Percentiles rank a stretch among this genome's conserved stretches.
Evolutionary conservation across 805 yeast genomes (phyloP).

Genomic region (Yarrowia osloensis): DNA sequence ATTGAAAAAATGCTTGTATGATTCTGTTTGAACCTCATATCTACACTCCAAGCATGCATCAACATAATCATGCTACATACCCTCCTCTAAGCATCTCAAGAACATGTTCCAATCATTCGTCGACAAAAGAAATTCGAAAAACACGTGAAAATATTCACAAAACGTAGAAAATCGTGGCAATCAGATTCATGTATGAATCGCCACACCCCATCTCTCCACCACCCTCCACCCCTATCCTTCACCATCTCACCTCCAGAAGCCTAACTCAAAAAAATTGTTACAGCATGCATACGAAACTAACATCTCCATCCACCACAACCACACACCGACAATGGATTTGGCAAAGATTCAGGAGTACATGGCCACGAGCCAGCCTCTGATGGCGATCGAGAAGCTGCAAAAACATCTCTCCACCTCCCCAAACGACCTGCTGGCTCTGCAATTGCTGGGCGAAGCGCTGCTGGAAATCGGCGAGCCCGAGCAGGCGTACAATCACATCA

Average conservation of each 20-base stretch:
- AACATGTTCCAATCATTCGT: no score
- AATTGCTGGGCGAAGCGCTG: conserved; percentile 67
- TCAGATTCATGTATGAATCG: no score
- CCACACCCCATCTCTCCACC: not conserved
- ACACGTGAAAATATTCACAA: no score
- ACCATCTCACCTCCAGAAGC: not conserved
- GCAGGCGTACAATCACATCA: conserved; percentile 66
- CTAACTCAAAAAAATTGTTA: conserved; percentile 15
- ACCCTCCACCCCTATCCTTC: not conserved
- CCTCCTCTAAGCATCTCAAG: no score
- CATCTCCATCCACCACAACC: not conserved
- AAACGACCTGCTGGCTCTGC: conserved; percentile 35
- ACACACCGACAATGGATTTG: conserved; percentile 30
- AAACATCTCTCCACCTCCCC: conserved; percentile 35
- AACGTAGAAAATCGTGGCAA: no score
- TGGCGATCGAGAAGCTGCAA: conserved; percentile 53
- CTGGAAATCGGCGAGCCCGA: conserved; percentile 81
- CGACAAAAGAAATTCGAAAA: no score
- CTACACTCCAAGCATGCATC: no score
- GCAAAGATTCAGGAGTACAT: conserved; percentile 50
- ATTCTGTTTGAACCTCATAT: no score
- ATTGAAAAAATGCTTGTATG: no score
- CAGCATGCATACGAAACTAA: not conserved
- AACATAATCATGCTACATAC: no score
- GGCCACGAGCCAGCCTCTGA: conserved; percentile 53